Evolutionary conservation across 176 grass and related monocot species (phyloP).

Genomic region (Musa beccarii): DNA sequence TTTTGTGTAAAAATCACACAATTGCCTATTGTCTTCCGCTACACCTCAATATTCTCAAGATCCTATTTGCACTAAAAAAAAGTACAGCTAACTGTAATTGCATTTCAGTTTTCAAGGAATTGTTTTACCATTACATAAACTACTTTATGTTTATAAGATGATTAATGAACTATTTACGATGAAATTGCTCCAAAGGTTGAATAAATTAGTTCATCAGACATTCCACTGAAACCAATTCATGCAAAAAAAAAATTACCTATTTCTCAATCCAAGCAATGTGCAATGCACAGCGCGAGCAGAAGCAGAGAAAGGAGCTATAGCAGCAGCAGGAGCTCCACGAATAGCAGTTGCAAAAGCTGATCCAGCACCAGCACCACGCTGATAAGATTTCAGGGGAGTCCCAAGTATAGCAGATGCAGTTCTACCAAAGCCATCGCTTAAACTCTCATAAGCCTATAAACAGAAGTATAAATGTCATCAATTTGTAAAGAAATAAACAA

Average conservation of each 20-base stretch:
- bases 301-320: constrained; percentile 83
- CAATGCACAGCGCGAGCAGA: constrained; percentile 69
- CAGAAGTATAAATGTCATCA: neutral
- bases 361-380: constrained; percentile 69
- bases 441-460: constrained; percentile 80
- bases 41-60: too few relatives aligned
- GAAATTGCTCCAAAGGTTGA: neutral
- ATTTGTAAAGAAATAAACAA: neutral
- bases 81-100: too few relatives aligned
- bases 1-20: too few relatives aligned
- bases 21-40: too few relatives aligned
- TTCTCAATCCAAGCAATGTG: constrained; percentile 74
- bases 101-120: too few relatives aligned
- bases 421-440: constrained; percentile 76
- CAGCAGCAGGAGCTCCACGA: constrained; percentile 74
- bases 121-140: too few relatives aligned
- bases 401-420: constrained; percentile 69
- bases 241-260: constrained; percentile 46
- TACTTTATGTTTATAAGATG: too few relatives aligned
- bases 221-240: neutral
- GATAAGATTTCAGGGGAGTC: constrained; percentile 86
- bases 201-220: neutral
- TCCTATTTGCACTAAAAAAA: too few relatives aligned
- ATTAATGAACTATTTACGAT: too few relatives aligned
- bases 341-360: constrained; percentile 75